Conservation (phyloP, 176 grass and related monocot genomes). For the Tillandsia leiboldiana region DNA sequence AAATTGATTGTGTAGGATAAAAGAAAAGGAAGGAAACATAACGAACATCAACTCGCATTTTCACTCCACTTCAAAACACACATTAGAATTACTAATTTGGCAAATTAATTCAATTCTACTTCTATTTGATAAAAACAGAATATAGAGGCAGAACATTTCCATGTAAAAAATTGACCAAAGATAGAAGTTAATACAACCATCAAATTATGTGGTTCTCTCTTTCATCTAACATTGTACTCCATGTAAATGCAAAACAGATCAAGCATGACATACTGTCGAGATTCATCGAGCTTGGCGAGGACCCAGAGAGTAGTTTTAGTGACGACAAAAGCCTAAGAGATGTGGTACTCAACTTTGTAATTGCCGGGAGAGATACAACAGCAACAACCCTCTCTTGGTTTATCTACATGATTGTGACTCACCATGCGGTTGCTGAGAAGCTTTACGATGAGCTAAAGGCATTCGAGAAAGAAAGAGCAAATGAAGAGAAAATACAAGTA, state of each 20-base stretch:
- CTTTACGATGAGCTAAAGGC: conserved; percentile 50
- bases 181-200: neutral
- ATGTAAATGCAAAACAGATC: conserved; percentile 29
- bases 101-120: too few species aligned
- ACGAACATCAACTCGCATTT: too few species aligned
- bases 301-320: conserved; percentile 26
- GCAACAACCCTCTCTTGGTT: conserved; percentile 94
- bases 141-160: neutral
- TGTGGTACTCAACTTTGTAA: conserved; percentile 91
- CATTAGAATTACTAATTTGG: too few species aligned
- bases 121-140: too few species aligned
- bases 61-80: too few species aligned
- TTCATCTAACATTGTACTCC: neutral
- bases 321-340: conserved; percentile 87
- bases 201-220: neutral
- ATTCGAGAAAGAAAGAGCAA: conserved; percentile 63
- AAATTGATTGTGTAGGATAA: too few species aligned
- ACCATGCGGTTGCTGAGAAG: conserved; percentile 58
- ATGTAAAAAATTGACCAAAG: too few species aligned
- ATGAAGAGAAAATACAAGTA: conserved; percentile 40
- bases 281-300: conserved; percentile 84
- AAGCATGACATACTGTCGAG: conserved; percentile 93
- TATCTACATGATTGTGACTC: conserved; percentile 71
- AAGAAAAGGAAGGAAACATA: too few species aligned
- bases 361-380: conserved; percentile 82